Conservation (phyloP, 108 stramenopile species). For the Skeletonema grethae region DNA sequence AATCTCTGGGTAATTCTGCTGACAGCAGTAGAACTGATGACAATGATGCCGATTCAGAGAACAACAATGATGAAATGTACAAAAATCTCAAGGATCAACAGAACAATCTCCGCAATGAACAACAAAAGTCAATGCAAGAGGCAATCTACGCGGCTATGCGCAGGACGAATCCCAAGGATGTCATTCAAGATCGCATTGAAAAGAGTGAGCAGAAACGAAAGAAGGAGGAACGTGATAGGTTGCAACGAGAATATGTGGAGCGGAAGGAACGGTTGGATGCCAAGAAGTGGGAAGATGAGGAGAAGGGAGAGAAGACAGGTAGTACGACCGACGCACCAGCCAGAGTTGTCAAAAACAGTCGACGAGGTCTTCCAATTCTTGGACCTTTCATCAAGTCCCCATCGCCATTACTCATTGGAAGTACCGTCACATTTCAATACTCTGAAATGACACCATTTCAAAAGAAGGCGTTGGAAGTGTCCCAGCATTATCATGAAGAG, state of each 20-base stretch:
- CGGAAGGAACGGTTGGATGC: constrained; percentile 19
- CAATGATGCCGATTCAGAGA: not conserved
- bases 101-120: not conserved
- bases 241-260: constrained; percentile 10
- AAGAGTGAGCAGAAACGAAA: constrained; percentile 4
- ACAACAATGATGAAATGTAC: not conserved
- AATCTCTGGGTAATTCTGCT: constrained; percentile 1
- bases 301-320: constrained; percentile 6
- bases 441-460: constrained; percentile 27
- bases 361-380: constrained; percentile 15
- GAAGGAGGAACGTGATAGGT: not conserved
- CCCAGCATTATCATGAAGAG: constrained; percentile 22
- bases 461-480: constrained; percentile 25
- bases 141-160: constrained; percentile 3
- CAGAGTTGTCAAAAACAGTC: not conserved
- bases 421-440: constrained; percentile 16
- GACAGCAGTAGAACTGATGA: not conserved
- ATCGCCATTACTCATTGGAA: constrained; percentile 27
- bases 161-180: constrained; percentile 8
- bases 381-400: constrained; percentile 6
- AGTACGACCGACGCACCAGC: not conserved
- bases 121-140: not conserved
- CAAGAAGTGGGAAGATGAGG: not conserved
- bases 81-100: constrained; percentile 3
- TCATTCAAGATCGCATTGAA: not conserved